Evolutionary conservation across 495 filamentous ascomycete species (phyloP).

Genomic region (Penicillium verhagenii): DNA sequence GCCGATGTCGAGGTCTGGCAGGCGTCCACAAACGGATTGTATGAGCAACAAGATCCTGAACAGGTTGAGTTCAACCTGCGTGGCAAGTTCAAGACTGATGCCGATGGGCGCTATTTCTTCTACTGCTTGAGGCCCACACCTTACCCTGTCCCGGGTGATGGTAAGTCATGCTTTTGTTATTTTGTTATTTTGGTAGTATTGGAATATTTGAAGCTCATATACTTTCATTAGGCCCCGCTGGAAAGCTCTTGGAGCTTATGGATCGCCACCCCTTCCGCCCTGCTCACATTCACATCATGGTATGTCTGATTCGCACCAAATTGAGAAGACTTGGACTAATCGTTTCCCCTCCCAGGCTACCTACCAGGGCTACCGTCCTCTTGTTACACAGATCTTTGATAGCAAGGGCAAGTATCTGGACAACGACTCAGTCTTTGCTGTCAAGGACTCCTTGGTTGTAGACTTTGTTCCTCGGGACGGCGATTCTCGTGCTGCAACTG

Average conservation of each 20-base stretch:
- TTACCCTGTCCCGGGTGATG: conserved; percentile 72
- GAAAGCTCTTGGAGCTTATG: conserved; percentile 51
- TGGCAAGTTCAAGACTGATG: conserved; percentile 67
- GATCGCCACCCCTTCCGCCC: conserved; percentile 79
- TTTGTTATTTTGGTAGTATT: conserved; percentile 27
- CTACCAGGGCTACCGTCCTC: conserved; percentile 49
- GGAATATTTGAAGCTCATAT: not conserved
- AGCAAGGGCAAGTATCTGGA: conserved; percentile 57
- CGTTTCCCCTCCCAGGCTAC: conserved; percentile 35
- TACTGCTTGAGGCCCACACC: conserved; percentile 66
- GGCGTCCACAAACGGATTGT: conserved; percentile 72
- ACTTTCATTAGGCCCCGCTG: conserved; percentile 35
- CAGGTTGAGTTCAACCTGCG: conserved; percentile 74
- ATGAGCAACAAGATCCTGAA: conserved; percentile 73
- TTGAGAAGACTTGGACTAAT: conserved; percentile 13
- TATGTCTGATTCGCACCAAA: conserved; percentile 31
- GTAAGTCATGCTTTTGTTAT: conserved; percentile 45
- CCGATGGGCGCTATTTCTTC: conserved; percentile 62
- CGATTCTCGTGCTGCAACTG: conserved; percentile 63
- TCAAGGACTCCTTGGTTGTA: conserved; percentile 71
- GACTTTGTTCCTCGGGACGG: conserved; percentile 59
- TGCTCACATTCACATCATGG: conserved; percentile 83
- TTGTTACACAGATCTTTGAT: conserved; percentile 77
- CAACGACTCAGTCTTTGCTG: conserved; percentile 73
- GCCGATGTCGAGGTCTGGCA: conserved; percentile 77